A percentile compares a stretch with the other conserved stretches of the same genome.
Conservation (phyloP, 2,329 filamentous ascomycete species). For the Aspergillus alliaceus region DNA sequence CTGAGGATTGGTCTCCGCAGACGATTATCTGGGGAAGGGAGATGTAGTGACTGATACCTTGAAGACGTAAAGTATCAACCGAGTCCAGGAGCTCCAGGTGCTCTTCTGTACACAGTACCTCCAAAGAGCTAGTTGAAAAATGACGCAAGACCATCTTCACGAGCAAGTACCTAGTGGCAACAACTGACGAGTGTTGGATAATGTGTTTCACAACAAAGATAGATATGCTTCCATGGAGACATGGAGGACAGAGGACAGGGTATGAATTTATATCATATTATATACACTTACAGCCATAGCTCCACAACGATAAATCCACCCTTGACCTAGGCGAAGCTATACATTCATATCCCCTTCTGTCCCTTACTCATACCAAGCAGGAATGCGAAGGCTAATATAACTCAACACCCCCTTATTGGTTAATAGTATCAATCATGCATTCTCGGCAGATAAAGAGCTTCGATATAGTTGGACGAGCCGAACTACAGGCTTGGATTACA, state of each 20-base stretch:
- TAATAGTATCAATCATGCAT: not conserved
- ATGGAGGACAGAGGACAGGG: too few relatives aligned
- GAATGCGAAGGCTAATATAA: too few relatives aligned
- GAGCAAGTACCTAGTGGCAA: too few relatives aligned
- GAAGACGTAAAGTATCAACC: constrained; percentile 56
- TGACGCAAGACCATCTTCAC: not conserved
- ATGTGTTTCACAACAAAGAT: not conserved
- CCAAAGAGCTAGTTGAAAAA: constrained; percentile 12
- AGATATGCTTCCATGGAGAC: not conserved
- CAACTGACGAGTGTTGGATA: not conserved
- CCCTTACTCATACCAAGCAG: too few relatives aligned
- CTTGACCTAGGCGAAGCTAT: too few relatives aligned
- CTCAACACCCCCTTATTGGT: not conserved
- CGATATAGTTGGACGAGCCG: too few relatives aligned
- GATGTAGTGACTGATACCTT: constrained; percentile 51
- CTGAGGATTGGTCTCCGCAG: constrained; percentile 64
- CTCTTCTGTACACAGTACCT: constrained; percentile 40
- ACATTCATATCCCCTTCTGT: too few relatives aligned
- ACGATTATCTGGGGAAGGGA: constrained; percentile 63
- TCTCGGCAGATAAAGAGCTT: too few relatives aligned
- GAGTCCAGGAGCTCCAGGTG: constrained; percentile 59
- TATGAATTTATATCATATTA: too few relatives aligned
- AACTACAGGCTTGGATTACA: too few relatives aligned
- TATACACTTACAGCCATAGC: too few relatives aligned
- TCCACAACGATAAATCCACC: too few relatives aligned